Evolutionary conservation across 179 eudicot genomes (phyloP).

Genomic region (Spergularia azorica): DNA sequence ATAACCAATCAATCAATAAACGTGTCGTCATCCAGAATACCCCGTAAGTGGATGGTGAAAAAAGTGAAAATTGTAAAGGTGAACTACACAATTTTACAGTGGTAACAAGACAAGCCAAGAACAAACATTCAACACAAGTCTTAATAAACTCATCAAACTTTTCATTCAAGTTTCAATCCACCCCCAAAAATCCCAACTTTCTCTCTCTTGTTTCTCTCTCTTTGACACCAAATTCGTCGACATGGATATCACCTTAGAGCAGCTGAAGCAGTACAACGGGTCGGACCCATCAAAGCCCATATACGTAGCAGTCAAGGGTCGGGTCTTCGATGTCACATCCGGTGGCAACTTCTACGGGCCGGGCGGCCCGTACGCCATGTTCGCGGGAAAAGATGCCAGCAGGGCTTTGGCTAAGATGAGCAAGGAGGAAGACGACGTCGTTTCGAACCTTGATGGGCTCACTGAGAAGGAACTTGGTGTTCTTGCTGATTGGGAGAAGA

Average conservation of each 20-base stretch:
- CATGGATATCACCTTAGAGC: slow-evolving; percentile 56
- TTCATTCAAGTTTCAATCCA: background rate
- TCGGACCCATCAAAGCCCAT: slow-evolving; percentile 70
- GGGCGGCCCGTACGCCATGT: slow-evolving; percentile 79
- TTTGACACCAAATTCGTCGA: background rate
- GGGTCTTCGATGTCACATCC: slow-evolving; percentile 72
- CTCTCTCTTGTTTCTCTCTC: background rate
- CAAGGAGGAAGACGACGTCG: slow-evolving; percentile 68
- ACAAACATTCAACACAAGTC: background rate
- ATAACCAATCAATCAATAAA: too few species aligned
- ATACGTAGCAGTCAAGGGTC: slow-evolving; percentile 71
- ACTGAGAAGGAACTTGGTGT: slow-evolving; percentile 77
- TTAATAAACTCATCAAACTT: background rate
- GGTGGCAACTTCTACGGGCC: slow-evolving; percentile 82
- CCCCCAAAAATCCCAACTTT: background rate
- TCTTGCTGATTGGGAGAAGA: slow-evolving; percentile 84
- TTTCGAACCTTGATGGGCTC: slow-evolving; percentile 56
- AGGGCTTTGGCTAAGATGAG: slow-evolving; percentile 95
- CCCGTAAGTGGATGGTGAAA: too few species aligned
- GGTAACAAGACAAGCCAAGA: background rate
- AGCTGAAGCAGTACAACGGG: slow-evolving; percentile 69
- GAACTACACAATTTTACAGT: too few species aligned
- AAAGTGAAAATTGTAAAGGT: too few species aligned
- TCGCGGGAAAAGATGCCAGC: slow-evolving; percentile 93
- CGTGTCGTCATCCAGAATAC: too few species aligned